Base-by-base conservation (phyloP, 257 asterid species). In the Petunia secreta region DNA sequence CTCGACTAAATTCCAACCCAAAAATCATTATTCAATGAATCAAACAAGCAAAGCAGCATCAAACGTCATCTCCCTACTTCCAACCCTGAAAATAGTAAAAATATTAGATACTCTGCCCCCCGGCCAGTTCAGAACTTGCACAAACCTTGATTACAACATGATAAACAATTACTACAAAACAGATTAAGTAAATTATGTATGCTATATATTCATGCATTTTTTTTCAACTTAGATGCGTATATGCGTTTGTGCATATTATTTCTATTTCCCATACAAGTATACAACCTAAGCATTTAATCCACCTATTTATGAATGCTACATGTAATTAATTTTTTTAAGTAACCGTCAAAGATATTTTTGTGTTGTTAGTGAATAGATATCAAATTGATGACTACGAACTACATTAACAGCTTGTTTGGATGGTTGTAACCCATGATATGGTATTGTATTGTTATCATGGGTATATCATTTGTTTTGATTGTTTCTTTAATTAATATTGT, bases 121-220 rank as follows among this genome's bases (percentile, higher is more conserved):
- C 25, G 25, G 25, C 48, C 15, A 25, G 77, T 46, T 44, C 34
- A 68, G 58, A 68, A 44, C 58, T 69, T 69, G 25, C 8, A 46
- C 59, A 46, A 69, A 69, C 77, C 59, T 69, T 69, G 59, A 46
- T 48, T 46, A 25, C 59, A 44, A 4, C 3, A 44, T 69, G 77
- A 69, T 59, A 46, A 69, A 44, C 48, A 68, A 68, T 16, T 68
- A 68, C 54, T 44, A 69, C 41, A 69, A 57, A 71, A 71, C 25
- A 71, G 41, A 25, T 46, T 71, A 71, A 41, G 77, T 48, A 71
- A 71, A 46, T 71, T 71, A 25, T 71, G 77, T 71, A 71, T 71
- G 4, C 43, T 69, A 44, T 58, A 44, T 44, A 4, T 15, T 10
- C 48, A 5, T 71, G 46, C 50, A 64, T 44, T 34, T 2, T 7